These are phyloP conservation scores for Ganoderma resinaceum DNA, from an alignment of 1,284 basidiomycete species.

Conservation along the genomic window DNA sequence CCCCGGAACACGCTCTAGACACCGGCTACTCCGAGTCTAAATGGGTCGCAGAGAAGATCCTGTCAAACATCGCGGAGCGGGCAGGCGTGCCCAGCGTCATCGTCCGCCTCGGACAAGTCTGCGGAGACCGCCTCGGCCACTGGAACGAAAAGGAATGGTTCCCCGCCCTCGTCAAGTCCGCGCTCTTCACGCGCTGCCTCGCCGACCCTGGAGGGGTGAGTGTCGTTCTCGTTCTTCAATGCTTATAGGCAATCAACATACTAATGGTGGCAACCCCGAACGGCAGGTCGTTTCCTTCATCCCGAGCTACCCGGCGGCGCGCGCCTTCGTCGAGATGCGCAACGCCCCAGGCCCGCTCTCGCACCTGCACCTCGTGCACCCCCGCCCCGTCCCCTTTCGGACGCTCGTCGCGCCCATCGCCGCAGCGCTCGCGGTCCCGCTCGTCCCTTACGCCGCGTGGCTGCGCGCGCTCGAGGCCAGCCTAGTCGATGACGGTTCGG, in stretches of 20 bases:
- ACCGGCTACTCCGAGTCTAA: constrained; percentile 49
- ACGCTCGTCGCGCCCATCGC: constrained; percentile 30
- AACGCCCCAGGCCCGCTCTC: constrained; percentile 19
- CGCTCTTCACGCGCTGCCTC: constrained; percentile 36
- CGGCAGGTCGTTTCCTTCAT: constrained; percentile 34
- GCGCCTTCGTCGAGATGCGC: constrained; percentile 33
- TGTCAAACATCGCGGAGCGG: constrained; percentile 30
- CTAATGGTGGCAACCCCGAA: background rate
- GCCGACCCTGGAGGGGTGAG: constrained; percentile 35
- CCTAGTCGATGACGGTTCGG: constrained; percentile 7
- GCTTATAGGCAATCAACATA: constrained; percentile 1
- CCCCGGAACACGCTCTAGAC: constrained; percentile 38
- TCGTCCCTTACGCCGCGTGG: constrained; percentile 35
- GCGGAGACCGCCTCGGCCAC: constrained; percentile 45
- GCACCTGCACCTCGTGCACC: constrained; percentile 39
- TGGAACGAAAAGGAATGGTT: constrained; percentile 56
- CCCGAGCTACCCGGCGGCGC: constrained; percentile 31
- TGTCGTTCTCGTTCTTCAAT: background rate
- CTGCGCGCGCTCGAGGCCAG: constrained; percentile 27
- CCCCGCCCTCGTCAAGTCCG: constrained; percentile 48
- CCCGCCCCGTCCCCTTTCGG: constrained; percentile 31
- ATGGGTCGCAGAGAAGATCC: constrained; percentile 46
- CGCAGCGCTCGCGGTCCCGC: constrained; percentile 27
- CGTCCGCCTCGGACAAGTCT: constrained; percentile 53
- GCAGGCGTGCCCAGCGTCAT: constrained; percentile 38